Percentiles rank a stretch among this genome's conserved stretches.
Evolutionary conservation across 2,329 filamentous ascomycete species (phyloP).

Genomic region (Claviceps sorghi): DNA sequence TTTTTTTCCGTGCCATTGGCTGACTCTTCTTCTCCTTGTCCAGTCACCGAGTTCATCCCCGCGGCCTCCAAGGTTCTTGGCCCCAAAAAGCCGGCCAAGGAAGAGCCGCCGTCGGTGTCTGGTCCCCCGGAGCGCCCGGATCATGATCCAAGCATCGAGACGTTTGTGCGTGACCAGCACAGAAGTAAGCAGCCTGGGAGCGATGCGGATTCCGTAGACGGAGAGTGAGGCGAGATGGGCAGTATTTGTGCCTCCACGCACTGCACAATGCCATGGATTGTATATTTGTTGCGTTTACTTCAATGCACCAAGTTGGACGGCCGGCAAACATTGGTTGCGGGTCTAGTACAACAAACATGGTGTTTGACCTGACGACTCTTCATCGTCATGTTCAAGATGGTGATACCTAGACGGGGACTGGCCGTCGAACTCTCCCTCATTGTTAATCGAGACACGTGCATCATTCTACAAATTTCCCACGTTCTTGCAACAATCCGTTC

Average conservation of each 20-base stretch:
- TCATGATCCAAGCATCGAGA: constrained; percentile 35
- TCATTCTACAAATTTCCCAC: not conserved
- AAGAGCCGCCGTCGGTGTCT: constrained; percentile 10
- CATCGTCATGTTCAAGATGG: no score
- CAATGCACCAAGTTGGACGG: no score
- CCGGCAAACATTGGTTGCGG: no score
- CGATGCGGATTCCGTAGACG: constrained; percentile 5
- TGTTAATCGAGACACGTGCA: no score
- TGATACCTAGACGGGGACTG: no score
- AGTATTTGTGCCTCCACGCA: no score
- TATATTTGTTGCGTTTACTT: no score
- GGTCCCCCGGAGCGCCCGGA: constrained; percentile 29
- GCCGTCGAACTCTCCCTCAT: no score
- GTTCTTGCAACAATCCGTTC: not conserved
- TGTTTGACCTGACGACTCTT: no score
- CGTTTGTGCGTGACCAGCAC: constrained; percentile 39
- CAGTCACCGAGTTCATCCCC: constrained; percentile 30
- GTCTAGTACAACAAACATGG: no score
- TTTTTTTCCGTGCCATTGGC: not conserved
- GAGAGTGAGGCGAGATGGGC: constrained; percentile 8
- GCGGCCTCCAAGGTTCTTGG: constrained; percentile 27
- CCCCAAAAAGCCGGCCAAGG: constrained; percentile 13
- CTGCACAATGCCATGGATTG: no score
- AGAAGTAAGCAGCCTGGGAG: constrained; percentile 23
- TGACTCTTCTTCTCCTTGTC: not conserved